Base-by-base conservation (phyloP, 257 asterid species). In the Rhazya stricta region DNA sequence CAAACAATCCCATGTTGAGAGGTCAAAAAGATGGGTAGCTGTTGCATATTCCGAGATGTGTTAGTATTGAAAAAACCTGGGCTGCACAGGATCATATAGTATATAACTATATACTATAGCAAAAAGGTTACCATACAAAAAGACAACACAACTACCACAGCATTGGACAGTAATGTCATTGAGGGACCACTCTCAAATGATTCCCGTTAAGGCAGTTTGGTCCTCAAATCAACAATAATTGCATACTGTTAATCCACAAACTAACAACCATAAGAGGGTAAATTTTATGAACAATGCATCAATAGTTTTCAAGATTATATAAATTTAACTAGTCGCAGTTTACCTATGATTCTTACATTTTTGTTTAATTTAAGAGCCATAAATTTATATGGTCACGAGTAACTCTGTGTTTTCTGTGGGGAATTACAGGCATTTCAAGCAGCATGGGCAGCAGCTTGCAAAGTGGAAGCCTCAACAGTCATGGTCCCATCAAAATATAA, bases 381-480 rank as follows among this genome's bases (percentile, higher is more conserved):
- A 46, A 16, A 39, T 2, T 46, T 13, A 68, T 32, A 21, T 9
- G 12, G 74, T 67, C 60, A 77, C 69, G 27, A 68, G 27, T 57
- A 82, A 32, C 9, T 42, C 45, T 53, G 25, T 60, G 21, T 43
- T 65, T 77, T 43, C 18, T 48, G 74, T 51, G 76, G 56, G 74
- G 77, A 79, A 84, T 45, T 61, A 72, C 89, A 94, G 98, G 98
- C 98, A 79, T 94, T 94, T 77, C 77, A 88, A 82, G 91, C 88
- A 79, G 96, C 97, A 45, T 94, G 98, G 98, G 93, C 89, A 21
- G 81, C 85, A 30, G 98, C 98, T 67, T 94, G 98, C 56, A 88
- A 94, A 63, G 81, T 85, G 37, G 87, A 91, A 79, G 96, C 94
- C 29, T 90, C 98, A 0, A 84, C 79, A 27, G 43, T 91, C 9